Evolutionary conservation across 441 rosid species (phyloP), one percentile per base, ranked within the genome.

Genomic region (Adansonia grandidieri): DNA sequence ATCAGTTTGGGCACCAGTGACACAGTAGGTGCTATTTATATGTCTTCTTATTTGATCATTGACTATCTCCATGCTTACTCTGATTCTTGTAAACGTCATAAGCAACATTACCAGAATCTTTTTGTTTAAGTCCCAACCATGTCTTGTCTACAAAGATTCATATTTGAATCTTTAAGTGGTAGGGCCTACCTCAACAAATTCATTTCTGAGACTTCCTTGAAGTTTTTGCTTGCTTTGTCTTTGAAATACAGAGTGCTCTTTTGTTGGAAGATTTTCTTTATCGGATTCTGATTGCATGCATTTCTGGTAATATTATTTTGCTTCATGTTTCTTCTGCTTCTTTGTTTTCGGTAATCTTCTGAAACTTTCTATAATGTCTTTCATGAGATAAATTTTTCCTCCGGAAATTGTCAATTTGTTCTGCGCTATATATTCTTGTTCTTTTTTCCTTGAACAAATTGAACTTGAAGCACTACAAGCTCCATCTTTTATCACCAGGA

Each of bases 1-100:
- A 89, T 92, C 78, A 95, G 99, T 86, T 91, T 95, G 53, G 99
- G 98, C 80, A 93, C 98, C 40, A 95, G 98, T 74, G 99, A 93
- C 84, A 91, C 95, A 77, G 98, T 88, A 88, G 87, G 97, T 75
- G 71, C n/a, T 74, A 9, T 76, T 56, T 67, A 45, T 67, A 45
- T 74, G 58, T 14, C 20, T 69, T 15, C 17, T 70, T 61, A 44
- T 51, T 51, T 71, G 47, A 24, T 51, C 45, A 51, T 4, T 9
- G 9, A 50, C 3, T 6, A 7, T 70, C 44, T 50, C 22, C 20
- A 70, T 50, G 20, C 42, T 50, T 48, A 4, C 44, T 22, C 42
- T 24, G 11, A 22, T 14, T 24, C 42, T 48, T 22, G 19, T 58
- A n/a, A 70, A 48, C 11, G 0, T 24, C 42, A 7, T 50, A 50